These are phyloP conservation scores for Cruciata laevipes DNA, from an alignment of 257 asterid species.

Conservation along the genomic window DNA sequence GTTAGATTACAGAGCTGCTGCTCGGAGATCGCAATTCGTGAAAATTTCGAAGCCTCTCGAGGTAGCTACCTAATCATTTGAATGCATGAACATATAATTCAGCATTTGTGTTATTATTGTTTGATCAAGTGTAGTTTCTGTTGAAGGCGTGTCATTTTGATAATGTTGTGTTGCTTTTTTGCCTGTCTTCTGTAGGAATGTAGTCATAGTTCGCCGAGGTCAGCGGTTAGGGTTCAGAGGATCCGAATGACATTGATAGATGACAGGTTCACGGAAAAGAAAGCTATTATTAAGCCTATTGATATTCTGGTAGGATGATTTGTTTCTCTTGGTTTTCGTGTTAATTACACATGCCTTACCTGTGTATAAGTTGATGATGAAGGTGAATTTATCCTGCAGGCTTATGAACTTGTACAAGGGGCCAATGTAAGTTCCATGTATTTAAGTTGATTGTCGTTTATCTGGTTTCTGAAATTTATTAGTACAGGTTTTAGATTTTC, in stretches of 20 bases:
- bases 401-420: conserved; percentile 93
- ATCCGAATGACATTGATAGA: conserved; percentile 55
- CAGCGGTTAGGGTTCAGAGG: conserved; percentile 21
- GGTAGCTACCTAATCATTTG: background rate
- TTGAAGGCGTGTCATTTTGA: background rate
- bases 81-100: background rate
- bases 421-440: conserved; percentile 56
- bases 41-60: conserved; percentile 3
- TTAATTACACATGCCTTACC: background rate
- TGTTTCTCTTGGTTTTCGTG: conserved; percentile 5
- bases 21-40: conserved; percentile 1
- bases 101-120: background rate
- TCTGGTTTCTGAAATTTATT: conserved; percentile 8
- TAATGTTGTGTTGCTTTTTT: background rate
- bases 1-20: background rate
- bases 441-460: background rate
- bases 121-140: background rate
- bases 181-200: conserved; percentile 27
- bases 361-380: conserved; percentile 23
- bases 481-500: background rate
- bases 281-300: conserved; percentile 47
- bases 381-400: conserved; percentile 46
- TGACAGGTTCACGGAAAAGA: conserved; percentile 34
- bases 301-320: conserved; percentile 63
- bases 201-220: conserved; percentile 28